Percentiles rank a stretch among this genome's conserved stretches.
phyloP scores from a whole-genome alignment of 345 rosid species.

The Rhodamnia rubescens region DNA sequence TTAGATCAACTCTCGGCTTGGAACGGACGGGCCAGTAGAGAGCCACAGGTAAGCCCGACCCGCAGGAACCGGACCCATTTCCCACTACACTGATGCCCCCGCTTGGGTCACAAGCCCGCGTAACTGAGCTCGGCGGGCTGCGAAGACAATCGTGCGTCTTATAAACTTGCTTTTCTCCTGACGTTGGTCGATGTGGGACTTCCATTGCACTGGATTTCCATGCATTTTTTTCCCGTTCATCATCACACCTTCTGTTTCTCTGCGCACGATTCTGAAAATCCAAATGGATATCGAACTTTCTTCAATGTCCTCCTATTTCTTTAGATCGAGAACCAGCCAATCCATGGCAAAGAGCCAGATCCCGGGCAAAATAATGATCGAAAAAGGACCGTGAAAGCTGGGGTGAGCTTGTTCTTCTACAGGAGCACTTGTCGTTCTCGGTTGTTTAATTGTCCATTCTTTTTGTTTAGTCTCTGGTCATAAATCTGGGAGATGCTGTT shows the following conservation, averaged over 20 bases:
- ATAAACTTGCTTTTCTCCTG: too few relatives aligned
- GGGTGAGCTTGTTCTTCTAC: background rate
- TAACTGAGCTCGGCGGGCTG: background rate
- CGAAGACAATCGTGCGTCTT: too few relatives aligned
- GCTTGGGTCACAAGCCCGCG: constrained; percentile 10
- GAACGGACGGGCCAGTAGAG: constrained; percentile 11
- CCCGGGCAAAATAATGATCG: background rate
- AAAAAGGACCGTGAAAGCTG: background rate
- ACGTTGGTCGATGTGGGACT: background rate
- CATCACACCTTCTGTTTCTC: background rate
- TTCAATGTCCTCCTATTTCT: background rate
- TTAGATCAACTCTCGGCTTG: constrained; percentile 1
- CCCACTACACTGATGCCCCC: constrained; percentile 6
- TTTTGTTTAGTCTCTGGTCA: too few relatives aligned
- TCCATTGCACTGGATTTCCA: background rate
- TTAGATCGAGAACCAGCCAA: background rate
- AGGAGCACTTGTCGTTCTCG: too few relatives aligned
- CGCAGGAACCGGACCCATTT: background rate
- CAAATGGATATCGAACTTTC: background rate
- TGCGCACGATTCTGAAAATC: background rate
- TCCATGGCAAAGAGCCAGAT: background rate
- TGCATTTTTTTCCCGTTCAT: background rate
- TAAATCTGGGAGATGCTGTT: too few relatives aligned
- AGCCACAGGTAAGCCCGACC: background rate
- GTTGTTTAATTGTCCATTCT: too few relatives aligned